These are phyloP conservation scores for Solanum paucissectum DNA, from an alignment of 257 asterid species.

Conservation along the genomic window DNA sequence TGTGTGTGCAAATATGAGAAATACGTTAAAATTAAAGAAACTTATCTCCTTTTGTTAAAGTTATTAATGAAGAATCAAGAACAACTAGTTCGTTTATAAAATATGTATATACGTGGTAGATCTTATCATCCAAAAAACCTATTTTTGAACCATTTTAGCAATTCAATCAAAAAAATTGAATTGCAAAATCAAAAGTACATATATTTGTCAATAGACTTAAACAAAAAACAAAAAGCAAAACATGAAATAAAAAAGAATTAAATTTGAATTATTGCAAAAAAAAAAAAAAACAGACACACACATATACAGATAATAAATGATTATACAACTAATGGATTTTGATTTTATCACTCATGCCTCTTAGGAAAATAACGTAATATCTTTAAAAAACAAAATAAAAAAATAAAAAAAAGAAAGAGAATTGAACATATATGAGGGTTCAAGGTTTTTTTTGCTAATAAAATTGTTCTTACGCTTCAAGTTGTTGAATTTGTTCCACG, in stretches of 20 bases:
- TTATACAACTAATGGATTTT: background rate
- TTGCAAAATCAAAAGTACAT: background rate
- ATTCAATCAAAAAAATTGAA: background rate
- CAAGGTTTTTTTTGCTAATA: background rate
- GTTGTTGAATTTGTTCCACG: slow-evolving; percentile 42
- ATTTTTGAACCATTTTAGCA: background rate
- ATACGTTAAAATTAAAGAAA: background rate
- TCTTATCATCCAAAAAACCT: background rate
- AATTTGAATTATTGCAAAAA: background rate
- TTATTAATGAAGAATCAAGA: background rate
- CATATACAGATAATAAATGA: background rate
- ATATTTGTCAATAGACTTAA: background rate
- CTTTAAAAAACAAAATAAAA: background rate
- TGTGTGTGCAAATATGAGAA: background rate
- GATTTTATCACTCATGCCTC: background rate
- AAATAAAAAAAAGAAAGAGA: background rate
- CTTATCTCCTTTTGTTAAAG: background rate
- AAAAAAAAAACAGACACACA: no score
- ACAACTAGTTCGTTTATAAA: background rate
- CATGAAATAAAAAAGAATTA: background rate
- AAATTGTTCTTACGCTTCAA: slow-evolving; percentile 38
- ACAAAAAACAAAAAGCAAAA: background rate
- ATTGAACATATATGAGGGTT: background rate
- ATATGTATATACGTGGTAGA: background rate
- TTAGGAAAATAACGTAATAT: background rate